These are phyloP conservation scores for Selenicereus undatus DNA, from an alignment of 148 eudicot species.

Conservation along the genomic window DNA sequence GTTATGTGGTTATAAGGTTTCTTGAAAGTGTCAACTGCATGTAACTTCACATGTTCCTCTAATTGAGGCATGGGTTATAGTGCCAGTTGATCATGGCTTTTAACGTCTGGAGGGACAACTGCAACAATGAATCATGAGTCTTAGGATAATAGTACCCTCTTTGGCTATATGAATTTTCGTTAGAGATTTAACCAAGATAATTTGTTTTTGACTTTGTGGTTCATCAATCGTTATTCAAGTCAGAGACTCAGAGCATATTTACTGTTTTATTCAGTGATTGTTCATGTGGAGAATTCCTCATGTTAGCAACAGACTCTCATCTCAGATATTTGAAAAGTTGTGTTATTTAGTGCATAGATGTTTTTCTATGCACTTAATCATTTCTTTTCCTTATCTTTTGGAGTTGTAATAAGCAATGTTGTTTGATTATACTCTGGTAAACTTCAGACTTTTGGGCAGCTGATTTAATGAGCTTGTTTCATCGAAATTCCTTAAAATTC, in stretches of 20 bases:
- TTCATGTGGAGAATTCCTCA: background rate
- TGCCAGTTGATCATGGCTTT: too few species aligned
- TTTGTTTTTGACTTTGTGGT: too few species aligned
- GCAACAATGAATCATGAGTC: too few species aligned
- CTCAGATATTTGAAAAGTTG: background rate
- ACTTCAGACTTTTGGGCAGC: background rate
- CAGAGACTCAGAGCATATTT: background rate
- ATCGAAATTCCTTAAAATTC: background rate
- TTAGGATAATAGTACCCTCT: too few species aligned
- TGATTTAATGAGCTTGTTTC: background rate
- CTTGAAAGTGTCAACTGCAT: too few species aligned
- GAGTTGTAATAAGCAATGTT: background rate
- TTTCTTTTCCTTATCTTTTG: background rate
- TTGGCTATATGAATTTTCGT: too few species aligned
- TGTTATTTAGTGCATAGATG: too few species aligned
- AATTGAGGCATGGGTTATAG: too few species aligned
- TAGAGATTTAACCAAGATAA: too few species aligned
- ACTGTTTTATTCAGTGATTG: background rate
- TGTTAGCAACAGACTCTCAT: background rate
- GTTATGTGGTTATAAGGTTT: too few species aligned
- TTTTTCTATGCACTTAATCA: background rate
- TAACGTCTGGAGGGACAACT: too few species aligned
- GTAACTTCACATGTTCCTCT: too few species aligned
- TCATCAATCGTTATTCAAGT: background rate
- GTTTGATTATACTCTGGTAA: background rate